Evolutionary conservation across 1,284 basidiomycete genomes (phyloP).

Genomic region (Cutaneotrichosporon spelunceum): DNA sequence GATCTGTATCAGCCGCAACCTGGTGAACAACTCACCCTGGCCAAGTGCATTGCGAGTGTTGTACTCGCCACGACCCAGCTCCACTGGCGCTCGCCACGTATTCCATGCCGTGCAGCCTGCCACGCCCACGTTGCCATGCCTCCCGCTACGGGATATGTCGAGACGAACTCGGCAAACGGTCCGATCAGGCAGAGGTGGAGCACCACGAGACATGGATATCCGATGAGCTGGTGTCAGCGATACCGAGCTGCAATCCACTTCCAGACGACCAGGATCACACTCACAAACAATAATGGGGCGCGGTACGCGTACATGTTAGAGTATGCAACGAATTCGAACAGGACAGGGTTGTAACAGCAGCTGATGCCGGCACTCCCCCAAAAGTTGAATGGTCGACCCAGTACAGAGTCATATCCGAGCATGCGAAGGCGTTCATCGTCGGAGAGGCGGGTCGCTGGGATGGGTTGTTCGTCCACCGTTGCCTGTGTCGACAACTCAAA

Average conservation of each 20-base stretch:
- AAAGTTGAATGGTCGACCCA: conserved; percentile 6
- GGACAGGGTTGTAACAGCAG: conserved; percentile 1
- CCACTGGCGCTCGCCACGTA: conserved; percentile 9
- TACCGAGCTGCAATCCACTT: too few relatives aligned
- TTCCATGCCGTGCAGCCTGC: conserved; percentile 1
- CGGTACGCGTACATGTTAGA: neutral
- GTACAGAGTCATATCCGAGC: conserved; percentile 7
- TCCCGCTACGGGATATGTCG: conserved; percentile 6
- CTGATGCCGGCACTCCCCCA: conserved; percentile 4
- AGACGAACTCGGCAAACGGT: conserved; percentile 3
- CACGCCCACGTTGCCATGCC: conserved; percentile 10
- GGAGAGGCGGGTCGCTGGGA: neutral
- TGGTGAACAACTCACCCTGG: neutral
- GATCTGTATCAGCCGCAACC: neutral
- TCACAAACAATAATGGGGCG: conserved; percentile 5
- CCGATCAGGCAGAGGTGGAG: conserved; percentile 9
- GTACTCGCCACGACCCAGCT: conserved; percentile 6
- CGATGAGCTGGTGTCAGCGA: conserved; percentile 6
- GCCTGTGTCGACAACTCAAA: too few relatives aligned
- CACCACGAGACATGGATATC: neutral
- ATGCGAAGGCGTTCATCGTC: conserved; percentile 3
- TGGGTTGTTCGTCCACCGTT: too few relatives aligned
- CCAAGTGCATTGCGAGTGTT: conserved; percentile 4
- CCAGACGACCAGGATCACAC: neutral
- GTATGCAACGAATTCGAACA: conserved; percentile 1